A percentile compares a stretch with the other conserved stretches of the same genome.
phyloP scores from a whole-genome alignment of 2,329 filamentous ascomycete species.

The Emydomyces testavorans region DNA sequence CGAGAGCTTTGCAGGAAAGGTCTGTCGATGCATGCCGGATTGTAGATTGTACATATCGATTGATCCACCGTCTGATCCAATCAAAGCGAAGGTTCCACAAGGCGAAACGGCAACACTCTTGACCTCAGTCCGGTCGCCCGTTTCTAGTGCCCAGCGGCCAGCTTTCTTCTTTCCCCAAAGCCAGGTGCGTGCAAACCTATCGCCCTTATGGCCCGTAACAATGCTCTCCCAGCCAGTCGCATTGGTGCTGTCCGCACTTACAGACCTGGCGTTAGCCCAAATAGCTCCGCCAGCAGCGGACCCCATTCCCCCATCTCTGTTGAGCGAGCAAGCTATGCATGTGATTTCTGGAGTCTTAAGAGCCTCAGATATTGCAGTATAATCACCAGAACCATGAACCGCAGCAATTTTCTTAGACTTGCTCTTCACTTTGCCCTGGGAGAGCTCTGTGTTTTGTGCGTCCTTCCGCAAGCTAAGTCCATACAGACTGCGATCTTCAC shows the following conservation, averaged over 20 bases:
- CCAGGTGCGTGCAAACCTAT: conserved; percentile 82
- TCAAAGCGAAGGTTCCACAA: conserved; percentile 84
- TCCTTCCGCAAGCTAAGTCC: conserved; percentile 91
- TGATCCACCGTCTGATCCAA: conserved; percentile 71
- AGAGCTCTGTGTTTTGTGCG: conserved; percentile 85
- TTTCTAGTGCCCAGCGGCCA: conserved; percentile 84
- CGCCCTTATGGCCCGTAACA: conserved; percentile 79
- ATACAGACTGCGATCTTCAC: conserved; percentile 84
- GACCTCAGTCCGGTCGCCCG: conserved; percentile 70
- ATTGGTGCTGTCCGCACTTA: conserved; percentile 58
- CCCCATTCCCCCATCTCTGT: conserved; percentile 88
- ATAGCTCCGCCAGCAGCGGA: conserved; percentile 65
- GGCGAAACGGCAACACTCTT: conserved; percentile 74
- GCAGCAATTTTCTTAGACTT: conserved; percentile 62
- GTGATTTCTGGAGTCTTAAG: conserved; percentile 88
- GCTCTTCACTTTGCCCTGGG: conserved; percentile 76
- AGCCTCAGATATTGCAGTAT: conserved; percentile 26
- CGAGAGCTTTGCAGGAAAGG: conserved; percentile 70
- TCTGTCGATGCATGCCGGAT: conserved; percentile 76
- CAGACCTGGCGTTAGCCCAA: conserved; percentile 66
- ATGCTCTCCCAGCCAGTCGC: conserved; percentile 96
- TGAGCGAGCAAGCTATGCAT: conserved; percentile 79
- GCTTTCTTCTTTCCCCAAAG: conserved; percentile 94
- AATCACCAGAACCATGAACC: conserved; percentile 15
- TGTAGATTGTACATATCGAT: conserved; percentile 97